A percentile compares a stretch with the other conserved stretches of the same genome.
These are phyloP conservation scores for Opeltia flavorubescens DNA, from an alignment of 495 filamentous ascomycete genomes.

Conservation along the genomic window DNA sequence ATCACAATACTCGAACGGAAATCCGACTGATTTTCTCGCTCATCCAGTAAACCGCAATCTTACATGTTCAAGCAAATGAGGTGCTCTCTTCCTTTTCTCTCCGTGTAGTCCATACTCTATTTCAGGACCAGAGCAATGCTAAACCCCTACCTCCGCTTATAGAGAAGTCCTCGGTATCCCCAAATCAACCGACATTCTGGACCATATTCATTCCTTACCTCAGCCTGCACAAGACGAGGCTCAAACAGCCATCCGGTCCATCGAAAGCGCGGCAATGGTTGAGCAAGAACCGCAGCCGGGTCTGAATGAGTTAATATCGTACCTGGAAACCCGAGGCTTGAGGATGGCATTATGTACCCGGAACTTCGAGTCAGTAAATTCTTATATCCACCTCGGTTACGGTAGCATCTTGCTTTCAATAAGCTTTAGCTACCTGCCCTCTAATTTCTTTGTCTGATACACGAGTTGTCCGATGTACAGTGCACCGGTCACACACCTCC, in stretches of 20 bases:
- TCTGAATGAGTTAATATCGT: conserved; percentile 58
- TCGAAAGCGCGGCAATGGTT: conserved; percentile 69
- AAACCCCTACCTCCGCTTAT: background rate
- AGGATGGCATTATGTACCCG: conserved; percentile 81
- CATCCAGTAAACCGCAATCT: conserved; percentile 63
- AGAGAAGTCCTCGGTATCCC: conserved; percentile 51
- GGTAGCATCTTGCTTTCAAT: too few relatives aligned
- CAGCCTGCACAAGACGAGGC: conserved; percentile 45
- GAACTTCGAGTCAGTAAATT: conserved; percentile 64
- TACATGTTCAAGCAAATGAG: conserved; percentile 92
- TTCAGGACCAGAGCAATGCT: background rate
- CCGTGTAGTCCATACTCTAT: background rate
- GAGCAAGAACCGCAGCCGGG: conserved; percentile 70
- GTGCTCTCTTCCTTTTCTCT: conserved; percentile 18
- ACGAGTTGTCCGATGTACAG: conserved; percentile 20
- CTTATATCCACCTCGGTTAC: background rate
- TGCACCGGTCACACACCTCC: conserved; percentile 51
- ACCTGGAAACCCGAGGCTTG: conserved; percentile 51
- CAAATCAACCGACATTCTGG: conserved; percentile 65
- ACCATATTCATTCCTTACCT: conserved; percentile 67
- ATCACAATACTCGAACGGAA: background rate
- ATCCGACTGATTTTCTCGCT: background rate
- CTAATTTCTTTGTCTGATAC: too few relatives aligned
- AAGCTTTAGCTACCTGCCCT: too few relatives aligned
- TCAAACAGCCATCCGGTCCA: conserved; percentile 54